Conservation (phyloP, 768 basidiomycete genomes). For the Cytidiella melzeri region DNA sequence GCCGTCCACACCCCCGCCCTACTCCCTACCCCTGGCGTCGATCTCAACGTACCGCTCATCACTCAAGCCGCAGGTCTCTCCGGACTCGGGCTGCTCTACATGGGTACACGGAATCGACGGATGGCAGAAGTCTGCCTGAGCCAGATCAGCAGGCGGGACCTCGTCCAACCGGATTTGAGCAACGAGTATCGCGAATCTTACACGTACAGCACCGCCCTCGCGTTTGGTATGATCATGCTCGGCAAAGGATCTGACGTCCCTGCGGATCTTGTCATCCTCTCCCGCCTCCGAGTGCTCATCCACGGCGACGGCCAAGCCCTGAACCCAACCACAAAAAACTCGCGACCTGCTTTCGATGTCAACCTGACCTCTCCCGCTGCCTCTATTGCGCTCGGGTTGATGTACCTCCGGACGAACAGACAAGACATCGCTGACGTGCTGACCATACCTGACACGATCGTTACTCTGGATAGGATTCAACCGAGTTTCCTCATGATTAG, state of each 20-base stretch:
- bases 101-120: conserved; percentile 79
- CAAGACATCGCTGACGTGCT: conserved; percentile 84
- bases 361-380: conserved; percentile 91
- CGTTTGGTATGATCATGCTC: conserved; percentile 96
- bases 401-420: conserved; percentile 85
- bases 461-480: conserved; percentile 79
- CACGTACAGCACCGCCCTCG: conserved; percentile 79
- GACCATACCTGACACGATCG: conserved; percentile 72
- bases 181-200: conserved; percentile 92
- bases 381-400: conserved; percentile 82
- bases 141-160: conserved; percentile 74
- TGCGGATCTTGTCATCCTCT: conserved; percentile 66
- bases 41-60: conserved; percentile 85
- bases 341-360: conserved; percentile 61
- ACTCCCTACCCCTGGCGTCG: conserved; percentile 79
- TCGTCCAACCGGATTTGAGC: conserved; percentile 76
- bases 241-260: conserved; percentile 77
- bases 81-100: conserved; percentile 84
- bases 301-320: conserved; percentile 58
- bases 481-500: conserved; percentile 84
- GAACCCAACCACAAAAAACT: conserved; percentile 26
- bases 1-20: conserved; percentile 92
- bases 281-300: conserved; percentile 65
- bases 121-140: conserved; percentile 91
- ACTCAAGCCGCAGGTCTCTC: conserved; percentile 86